phyloP scores from a whole-genome alignment of 2,329 filamentous ascomycete species.

The Eutypella sp. region DNA sequence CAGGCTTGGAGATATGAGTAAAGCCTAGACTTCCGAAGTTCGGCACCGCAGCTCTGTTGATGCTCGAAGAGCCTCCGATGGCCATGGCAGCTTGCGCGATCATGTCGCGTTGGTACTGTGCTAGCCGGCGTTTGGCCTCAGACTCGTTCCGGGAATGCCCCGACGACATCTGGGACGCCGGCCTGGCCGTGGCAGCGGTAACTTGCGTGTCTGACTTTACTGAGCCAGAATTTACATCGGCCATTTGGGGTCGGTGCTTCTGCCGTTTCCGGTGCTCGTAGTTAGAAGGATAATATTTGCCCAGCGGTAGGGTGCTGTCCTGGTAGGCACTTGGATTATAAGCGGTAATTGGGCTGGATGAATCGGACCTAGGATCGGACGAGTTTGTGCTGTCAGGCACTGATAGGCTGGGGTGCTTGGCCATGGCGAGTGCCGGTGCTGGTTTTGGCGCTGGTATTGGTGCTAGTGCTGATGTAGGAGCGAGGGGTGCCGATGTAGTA shows the following conservation, averaged over 20 bases:
- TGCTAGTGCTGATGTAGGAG: constrained; percentile 1
- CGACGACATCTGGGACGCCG: constrained; percentile 13
- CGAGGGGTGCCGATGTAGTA: constrained; percentile 12
- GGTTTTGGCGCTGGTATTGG: too few species aligned
- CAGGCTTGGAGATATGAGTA: constrained; percentile 28
- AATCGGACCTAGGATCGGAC: constrained; percentile 14
- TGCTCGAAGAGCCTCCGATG: constrained; percentile 26
- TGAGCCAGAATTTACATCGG: constrained; percentile 23
- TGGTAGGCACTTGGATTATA: constrained; percentile 47
- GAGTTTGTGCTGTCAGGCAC: constrained; percentile 8
- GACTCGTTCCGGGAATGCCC: constrained; percentile 34
- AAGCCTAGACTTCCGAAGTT: constrained; percentile 35
- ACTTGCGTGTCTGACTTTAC: constrained; percentile 33
- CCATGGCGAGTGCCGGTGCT: too few species aligned
- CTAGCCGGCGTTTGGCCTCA: constrained; percentile 46
- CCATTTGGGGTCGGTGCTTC: constrained; percentile 14
- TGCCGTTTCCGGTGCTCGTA: constrained; percentile 41
- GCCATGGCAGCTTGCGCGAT: constrained; percentile 51
- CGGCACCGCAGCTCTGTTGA: constrained; percentile 29
- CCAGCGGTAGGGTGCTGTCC: constrained; percentile 46
- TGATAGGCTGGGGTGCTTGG: constrained; percentile 19
- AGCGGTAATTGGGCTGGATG: constrained; percentile 44
- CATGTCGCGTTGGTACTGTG: constrained; percentile 59
- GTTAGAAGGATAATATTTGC: constrained; percentile 61
- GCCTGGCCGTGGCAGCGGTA: constrained; percentile 20